Conservation (phyloP, 129 eudicot species). For the Lonicera japonica region DNA sequence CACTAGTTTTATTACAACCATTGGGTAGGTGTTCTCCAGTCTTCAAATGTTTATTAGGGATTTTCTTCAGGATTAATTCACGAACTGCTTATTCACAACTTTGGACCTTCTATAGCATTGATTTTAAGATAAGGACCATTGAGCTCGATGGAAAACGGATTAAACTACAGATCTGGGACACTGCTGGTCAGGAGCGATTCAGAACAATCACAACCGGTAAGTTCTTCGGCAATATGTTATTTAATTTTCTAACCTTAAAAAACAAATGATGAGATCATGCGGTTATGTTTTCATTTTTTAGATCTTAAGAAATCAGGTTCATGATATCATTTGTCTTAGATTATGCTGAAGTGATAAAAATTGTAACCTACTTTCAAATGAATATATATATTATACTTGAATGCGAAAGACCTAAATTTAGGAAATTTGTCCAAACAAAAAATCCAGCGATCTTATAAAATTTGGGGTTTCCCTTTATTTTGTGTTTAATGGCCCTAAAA, state of each 20-base stretch:
- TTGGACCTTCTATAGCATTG: slow-evolving; percentile 50
- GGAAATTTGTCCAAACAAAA: too few species aligned
- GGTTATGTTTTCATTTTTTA: not conserved
- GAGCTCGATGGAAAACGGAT: slow-evolving; percentile 96
- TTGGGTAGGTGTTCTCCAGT: slow-evolving; percentile 61
- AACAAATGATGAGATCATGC: not conserved
- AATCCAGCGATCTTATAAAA: too few species aligned
- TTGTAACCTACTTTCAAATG: too few species aligned
- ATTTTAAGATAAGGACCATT: slow-evolving; percentile 92
- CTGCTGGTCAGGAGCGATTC: slow-evolving; percentile 98
- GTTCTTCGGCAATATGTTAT: slow-evolving; percentile 3
- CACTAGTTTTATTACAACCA: slow-evolving; percentile 94
- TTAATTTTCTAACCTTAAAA: not conserved
- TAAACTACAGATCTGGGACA: slow-evolving; percentile 97
- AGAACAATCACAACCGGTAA: slow-evolving; percentile 93
- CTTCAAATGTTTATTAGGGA: not conserved
- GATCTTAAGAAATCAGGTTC: not conserved
- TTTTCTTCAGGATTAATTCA: not conserved
- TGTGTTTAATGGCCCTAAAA: too few species aligned
- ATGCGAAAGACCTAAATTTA: too few species aligned
- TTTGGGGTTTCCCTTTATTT: too few species aligned
- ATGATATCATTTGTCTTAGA: not conserved
- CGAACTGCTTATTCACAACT: not conserved
- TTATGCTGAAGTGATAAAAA: not conserved
- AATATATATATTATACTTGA: too few species aligned